Evolutionary conservation across 441 rosid species (phyloP).

Genomic region (Melastoma candidum): DNA sequence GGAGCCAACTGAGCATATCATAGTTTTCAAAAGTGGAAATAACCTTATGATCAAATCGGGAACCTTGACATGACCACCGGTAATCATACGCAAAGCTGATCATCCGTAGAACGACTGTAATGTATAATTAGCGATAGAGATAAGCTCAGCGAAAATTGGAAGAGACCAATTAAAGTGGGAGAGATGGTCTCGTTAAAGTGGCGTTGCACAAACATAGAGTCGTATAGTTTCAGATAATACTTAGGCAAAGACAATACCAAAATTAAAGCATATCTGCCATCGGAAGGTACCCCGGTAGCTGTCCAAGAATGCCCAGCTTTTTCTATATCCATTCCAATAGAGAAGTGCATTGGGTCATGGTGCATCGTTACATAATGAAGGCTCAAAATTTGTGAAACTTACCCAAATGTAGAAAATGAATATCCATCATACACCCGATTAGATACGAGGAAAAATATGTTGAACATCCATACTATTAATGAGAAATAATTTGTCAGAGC

Average conservation of each 20-base stretch:
- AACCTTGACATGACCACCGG: constrained; percentile 57
- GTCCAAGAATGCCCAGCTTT: constrained; percentile 60
- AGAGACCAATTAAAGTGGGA: neutral
- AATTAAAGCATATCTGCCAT: constrained; percentile 97
- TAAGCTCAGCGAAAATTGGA: neutral
- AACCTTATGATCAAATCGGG: constrained; percentile 68
- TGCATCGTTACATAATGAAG: neutral
- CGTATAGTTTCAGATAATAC: neutral
- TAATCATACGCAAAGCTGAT: constrained; percentile 92
- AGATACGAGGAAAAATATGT: constrained; percentile 60
- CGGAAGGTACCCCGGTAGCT: constrained; percentile 78
- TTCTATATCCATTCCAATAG: constrained; percentile 18
- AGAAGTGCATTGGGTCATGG: neutral
- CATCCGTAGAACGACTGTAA: constrained; percentile 82
- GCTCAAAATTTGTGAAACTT: constrained; percentile 21
- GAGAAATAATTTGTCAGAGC: constrained; percentile 48
- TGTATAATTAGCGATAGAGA: constrained; percentile 3
- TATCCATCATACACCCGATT: constrained; percentile 89
- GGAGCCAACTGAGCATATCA: neutral
- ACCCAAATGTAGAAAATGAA: constrained; percentile 78
- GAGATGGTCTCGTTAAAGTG: constrained; percentile 69
- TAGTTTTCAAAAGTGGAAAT: constrained; percentile 4
- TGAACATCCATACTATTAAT: constrained; percentile 57
- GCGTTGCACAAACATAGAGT: too few relatives aligned
- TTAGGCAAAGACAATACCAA: constrained; percentile 43